These are phyloP conservation scores for Mycena haematopus DNA, from an alignment of 768 basidiomycete genomes.

Conservation along the genomic window DNA sequence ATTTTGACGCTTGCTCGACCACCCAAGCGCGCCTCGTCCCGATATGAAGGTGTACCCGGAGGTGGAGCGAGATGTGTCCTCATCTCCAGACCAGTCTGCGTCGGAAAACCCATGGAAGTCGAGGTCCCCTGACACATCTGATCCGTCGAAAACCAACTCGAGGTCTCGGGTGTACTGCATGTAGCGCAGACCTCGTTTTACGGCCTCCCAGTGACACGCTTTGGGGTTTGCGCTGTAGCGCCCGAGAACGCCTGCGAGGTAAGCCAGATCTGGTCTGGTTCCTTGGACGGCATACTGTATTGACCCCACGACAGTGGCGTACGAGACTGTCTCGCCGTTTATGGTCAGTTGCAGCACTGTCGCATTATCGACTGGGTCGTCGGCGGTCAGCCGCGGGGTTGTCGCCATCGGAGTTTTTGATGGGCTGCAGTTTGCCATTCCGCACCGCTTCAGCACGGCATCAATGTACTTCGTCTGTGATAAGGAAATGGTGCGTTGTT, in stretches of 20 bases:
- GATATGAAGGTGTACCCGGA: conserved; percentile 10
- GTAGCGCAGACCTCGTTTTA: conserved; percentile 6
- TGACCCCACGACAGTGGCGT: conserved; percentile 2
- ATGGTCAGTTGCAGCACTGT: conserved; percentile 1
- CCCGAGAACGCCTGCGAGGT: neutral
- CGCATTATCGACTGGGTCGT: conserved; percentile 3
- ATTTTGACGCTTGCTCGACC: conserved; percentile 4
- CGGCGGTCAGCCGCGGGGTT: neutral
- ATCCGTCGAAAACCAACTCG: neutral
- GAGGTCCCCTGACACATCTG: neutral
- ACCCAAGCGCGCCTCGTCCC: neutral
- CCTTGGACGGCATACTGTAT: conserved; percentile 7
- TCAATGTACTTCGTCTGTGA: neutral
- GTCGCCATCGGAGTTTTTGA: neutral
- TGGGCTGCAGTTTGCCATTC: neutral
- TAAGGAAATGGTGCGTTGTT: neutral
- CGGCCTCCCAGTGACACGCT: conserved; percentile 7
- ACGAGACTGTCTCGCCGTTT: conserved; percentile 2
- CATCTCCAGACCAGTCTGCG: conserved; percentile 6
- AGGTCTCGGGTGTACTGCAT: neutral
- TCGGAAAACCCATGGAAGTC: conserved; percentile 6
- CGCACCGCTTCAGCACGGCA: neutral
- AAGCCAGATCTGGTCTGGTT: conserved; percentile 6
- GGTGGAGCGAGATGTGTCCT: neutral
- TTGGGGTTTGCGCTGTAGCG: conserved; percentile 16